phyloP scores from a whole-genome alignment of 345 rosid genomes.

The Trapa bicornis region DNA sequence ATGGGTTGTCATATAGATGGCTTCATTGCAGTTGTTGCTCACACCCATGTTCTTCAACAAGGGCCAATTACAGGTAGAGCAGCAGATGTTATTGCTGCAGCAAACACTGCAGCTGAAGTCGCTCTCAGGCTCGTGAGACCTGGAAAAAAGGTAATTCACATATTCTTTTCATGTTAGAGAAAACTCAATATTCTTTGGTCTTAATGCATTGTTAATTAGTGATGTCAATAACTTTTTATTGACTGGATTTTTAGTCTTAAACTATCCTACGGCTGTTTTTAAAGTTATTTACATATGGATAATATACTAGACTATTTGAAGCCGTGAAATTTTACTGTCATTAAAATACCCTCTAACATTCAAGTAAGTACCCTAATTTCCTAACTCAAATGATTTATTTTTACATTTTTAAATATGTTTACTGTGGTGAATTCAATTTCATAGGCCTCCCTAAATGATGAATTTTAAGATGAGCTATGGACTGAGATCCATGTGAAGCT shows the following conservation, averaged over 20 bases:
- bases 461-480: conserved; percentile 48
- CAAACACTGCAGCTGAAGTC: conserved; percentile 93
- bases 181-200: too few species aligned
- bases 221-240: too few species aligned
- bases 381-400: too few species aligned
- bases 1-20: conserved; percentile 98
- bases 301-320: too few species aligned
- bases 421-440: not conserved
- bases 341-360: too few species aligned
- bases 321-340: too few species aligned
- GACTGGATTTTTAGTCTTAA: too few species aligned
- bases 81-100: conserved; percentile 92
- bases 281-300: too few species aligned
- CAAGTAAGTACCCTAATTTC: too few species aligned
- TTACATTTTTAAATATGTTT: not conserved
- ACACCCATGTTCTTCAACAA: conserved; percentile 71
- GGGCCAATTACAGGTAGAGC: conserved; percentile 61
- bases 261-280: too few species aligned
- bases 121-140: conserved; percentile 96
- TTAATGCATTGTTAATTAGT: too few species aligned
- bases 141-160: conserved; percentile 61
- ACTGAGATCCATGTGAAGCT: conserved; percentile 49
- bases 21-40: conserved; percentile 86
- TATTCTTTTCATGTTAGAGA: not conserved
- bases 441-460: conserved; percentile 41